Base-by-base conservation (phyloP, 306 rosid genomes). In the Sicyos edulis region DNA sequence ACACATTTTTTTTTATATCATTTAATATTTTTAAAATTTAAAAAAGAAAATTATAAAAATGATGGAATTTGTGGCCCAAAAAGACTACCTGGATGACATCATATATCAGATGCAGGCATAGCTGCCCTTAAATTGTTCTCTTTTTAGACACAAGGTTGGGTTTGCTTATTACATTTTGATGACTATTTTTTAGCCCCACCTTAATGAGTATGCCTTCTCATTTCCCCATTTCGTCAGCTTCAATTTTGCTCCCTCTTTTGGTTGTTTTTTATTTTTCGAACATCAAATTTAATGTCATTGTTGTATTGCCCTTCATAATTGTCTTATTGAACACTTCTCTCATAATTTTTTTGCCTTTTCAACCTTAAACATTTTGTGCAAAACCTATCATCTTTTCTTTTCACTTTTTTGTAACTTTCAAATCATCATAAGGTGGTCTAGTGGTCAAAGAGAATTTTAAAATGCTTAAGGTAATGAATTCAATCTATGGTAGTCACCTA, bases 101-200 rank as follows among this genome's bases (percentile, higher is more conserved):
- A 26, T 26, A 26, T 26, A 26, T 26, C 1, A 3, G 29, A 3
- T 26, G 29, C 29, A 26, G 29, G 1, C 29, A 26, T 26, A 3
- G 3, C 3, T 26, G 3, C 29, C 1, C 29, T 3, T 3, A 26
- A 26, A 26, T 26, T 26, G 29, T 26, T 26, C 29, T 26, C 29
- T n/a, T n/a, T n/a, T n/a, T n/a, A n/a, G 2, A 22, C 40, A 11
- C 40, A 58, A 58, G 32, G 32, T 34, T 65, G 71, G 68, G 4
- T 42, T 42, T 65, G 54, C 44, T 65, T 65, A 65, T 54, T 64
- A 62, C 32, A 44, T 17, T 44, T 65, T 40, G 53, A 29, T 42
- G 71, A 44, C 54, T 65, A 65, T 53, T 65, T 65, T 65, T 42
- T 10, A 65, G 71, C 54, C 71, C 71, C 71, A 65, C 71, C 26